These are phyloP conservation scores for Coemansia sp. DNA, from an alignment of 192 early-diverging fungal genomes.

Conservation along the genomic window DNA sequence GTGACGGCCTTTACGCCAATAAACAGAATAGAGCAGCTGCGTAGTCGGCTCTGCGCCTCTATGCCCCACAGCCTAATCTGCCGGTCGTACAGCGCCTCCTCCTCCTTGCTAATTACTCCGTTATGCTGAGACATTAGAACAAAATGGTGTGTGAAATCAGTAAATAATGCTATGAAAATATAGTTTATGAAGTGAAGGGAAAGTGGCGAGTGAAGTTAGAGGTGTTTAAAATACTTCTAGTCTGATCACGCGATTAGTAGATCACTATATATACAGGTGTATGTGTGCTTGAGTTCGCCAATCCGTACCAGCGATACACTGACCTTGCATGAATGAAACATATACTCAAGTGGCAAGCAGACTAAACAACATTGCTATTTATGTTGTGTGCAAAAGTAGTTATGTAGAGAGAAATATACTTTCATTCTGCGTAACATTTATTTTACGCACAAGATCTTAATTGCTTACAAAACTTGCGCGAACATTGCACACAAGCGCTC, in stretches of 20 bases:
- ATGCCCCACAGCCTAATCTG: slow-evolving; percentile 98
- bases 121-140: not conserved
- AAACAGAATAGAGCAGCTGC: slow-evolving; percentile 74
- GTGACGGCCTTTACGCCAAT: slow-evolving; percentile 71
- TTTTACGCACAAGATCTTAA: not conserved
- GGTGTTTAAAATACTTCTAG: not conserved
- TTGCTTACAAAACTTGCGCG: not conserved
- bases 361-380: not conserved
- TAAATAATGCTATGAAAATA: not conserved
- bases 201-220: not conserved
- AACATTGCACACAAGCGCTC: not conserved
- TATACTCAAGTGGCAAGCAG: not conserved
- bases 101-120: slow-evolving; percentile 63
- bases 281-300: not conserved
- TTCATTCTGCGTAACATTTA: not conserved
- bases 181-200: not conserved
- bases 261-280: not conserved
- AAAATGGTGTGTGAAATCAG: not conserved
- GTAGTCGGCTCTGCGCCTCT: slow-evolving; percentile 88
- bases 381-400: not conserved
- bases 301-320: not conserved
- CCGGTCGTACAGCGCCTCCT: slow-evolving; percentile 92
- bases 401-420: not conserved
- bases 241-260: not conserved
- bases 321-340: not conserved